A percentile compares a stretch with the other conserved stretches of the same genome.
Evolutionary conservation across 495 filamentous ascomycete genomes (phyloP).

Genomic region (Penicillium ucsense): DNA sequence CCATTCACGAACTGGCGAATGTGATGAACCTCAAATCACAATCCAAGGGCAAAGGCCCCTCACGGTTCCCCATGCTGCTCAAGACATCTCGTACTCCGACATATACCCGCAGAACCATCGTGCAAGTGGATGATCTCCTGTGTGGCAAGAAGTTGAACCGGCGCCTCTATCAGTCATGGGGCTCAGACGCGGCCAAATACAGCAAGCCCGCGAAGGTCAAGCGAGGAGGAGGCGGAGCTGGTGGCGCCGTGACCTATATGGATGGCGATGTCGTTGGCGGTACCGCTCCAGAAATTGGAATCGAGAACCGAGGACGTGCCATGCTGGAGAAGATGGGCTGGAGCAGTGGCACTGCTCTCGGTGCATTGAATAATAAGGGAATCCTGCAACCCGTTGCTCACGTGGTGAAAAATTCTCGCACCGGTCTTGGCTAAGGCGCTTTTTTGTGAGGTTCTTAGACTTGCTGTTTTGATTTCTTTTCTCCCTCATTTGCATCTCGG

Average conservation of each 20-base stretch:
- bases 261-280: constrained; percentile 90
- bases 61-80: constrained; percentile 66
- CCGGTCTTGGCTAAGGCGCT: constrained; percentile 61
- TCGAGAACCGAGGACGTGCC: constrained; percentile 70
- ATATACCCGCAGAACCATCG: constrained; percentile 39
- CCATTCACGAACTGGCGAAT: constrained; percentile 65
- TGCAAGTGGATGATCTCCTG: constrained; percentile 26
- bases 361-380: constrained; percentile 73
- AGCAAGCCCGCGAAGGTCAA: constrained; percentile 20
- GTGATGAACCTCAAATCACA: constrained; percentile 70
- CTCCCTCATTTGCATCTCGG: too few species aligned
- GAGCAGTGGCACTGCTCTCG: constrained; percentile 80
- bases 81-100: constrained; percentile 55
- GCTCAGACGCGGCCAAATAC: constrained; percentile 6
- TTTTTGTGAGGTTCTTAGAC: neutral
- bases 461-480: too few species aligned
- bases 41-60: constrained; percentile 63
- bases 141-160: constrained; percentile 23
- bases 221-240: constrained; percentile 31
- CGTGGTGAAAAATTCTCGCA: constrained; percentile 74
- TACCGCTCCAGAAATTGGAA: constrained; percentile 71
- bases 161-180: constrained; percentile 25
- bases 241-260: constrained; percentile 48
- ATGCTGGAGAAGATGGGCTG: constrained; percentile 99
- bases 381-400: constrained; percentile 80